A percentile compares a stretch with the other conserved stretches of the same genome.
phyloP scores from a whole-genome alignment of 257 asterid genomes.

The Solanum lycopersicoides region DNA sequence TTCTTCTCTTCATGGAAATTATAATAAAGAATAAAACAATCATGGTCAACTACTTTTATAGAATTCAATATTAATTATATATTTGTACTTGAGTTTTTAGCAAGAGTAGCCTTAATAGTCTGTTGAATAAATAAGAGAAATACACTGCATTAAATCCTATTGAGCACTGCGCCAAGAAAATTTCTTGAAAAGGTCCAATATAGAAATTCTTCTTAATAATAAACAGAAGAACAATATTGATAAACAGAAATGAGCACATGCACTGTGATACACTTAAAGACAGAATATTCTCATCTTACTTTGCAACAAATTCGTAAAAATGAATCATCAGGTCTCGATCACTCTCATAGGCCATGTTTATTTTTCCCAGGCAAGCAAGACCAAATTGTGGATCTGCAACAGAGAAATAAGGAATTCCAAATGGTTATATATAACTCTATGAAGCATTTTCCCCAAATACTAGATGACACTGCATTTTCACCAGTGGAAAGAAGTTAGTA shows the following conservation, averaged over 20 bases:
- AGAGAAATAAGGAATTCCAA: constrained; percentile 3
- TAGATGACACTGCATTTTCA: not conserved
- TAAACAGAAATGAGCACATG: not conserved
- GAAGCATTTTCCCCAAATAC: not conserved
- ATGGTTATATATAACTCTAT: not conserved
- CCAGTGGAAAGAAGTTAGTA: not conserved
- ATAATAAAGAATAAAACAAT: too few relatives aligned
- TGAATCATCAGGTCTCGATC: constrained; percentile 75
- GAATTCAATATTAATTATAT: not conserved
- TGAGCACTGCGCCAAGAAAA: too few relatives aligned
- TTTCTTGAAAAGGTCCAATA: too few relatives aligned
- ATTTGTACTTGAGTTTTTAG: not conserved
- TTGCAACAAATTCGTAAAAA: constrained; percentile 74
- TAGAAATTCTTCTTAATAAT: too few relatives aligned
- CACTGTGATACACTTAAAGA: not conserved
- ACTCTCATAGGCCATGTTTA: constrained; percentile 53
- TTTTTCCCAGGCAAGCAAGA: constrained; percentile 76
- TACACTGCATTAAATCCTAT: not conserved
- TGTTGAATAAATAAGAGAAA: not conserved
- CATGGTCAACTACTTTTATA: too few relatives aligned
- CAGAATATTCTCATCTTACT: constrained; percentile 26
- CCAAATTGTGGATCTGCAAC: constrained; percentile 75
- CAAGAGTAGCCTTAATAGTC: not conserved
- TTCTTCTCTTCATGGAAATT: too few relatives aligned
- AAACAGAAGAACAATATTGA: not conserved